A percentile compares a stretch with the other conserved stretches of the same genome.
Evolutionary conservation across 345 rosid genomes (phyloP).

Genomic region (Dovyalis caffra): DNA sequence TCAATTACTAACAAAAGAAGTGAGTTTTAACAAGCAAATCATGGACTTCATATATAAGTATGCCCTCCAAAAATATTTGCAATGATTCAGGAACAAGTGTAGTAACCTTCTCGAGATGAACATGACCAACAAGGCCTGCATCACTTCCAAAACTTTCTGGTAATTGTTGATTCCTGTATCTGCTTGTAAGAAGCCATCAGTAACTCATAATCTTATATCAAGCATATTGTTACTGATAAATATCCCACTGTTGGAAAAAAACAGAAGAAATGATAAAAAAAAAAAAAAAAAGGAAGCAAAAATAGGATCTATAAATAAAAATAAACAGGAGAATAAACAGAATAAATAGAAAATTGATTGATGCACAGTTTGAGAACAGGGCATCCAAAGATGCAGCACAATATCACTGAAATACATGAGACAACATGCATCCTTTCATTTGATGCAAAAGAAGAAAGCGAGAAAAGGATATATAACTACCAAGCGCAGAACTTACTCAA

Average conservation of each 20-base stretch:
- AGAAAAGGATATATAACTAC: neutral
- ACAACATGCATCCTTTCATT: neutral
- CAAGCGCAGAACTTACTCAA: conserved; percentile 59
- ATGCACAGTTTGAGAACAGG: neutral
- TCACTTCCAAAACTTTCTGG: conserved; percentile 46
- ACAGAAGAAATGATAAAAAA: neutral
- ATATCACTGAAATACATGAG: neutral
- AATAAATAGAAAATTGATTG: neutral
- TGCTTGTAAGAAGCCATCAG: conserved; percentile 31
- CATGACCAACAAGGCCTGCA: conserved; percentile 67
- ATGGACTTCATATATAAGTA: neutral
- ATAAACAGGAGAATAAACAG: neutral
- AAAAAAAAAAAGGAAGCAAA: neutral
- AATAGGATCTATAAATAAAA: neutral
- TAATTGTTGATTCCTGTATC: conserved; percentile 52
- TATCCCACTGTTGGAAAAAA: neutral
- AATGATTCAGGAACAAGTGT: conserved; percentile 15
- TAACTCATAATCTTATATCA: conserved; percentile 3
- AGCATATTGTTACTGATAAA: conserved; percentile 1
- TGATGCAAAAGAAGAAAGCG: neutral
- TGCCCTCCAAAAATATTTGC: neutral
- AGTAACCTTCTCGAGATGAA: conserved; percentile 72
- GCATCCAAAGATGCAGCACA: neutral
- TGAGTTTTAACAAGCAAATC: conserved; percentile 7
- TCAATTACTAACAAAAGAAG: conserved; percentile 24